These are phyloP conservation scores for Parathielavia hyrcaniae DNA, from an alignment of 495 filamentous ascomycete genomes.

Conservation along the genomic window DNA sequence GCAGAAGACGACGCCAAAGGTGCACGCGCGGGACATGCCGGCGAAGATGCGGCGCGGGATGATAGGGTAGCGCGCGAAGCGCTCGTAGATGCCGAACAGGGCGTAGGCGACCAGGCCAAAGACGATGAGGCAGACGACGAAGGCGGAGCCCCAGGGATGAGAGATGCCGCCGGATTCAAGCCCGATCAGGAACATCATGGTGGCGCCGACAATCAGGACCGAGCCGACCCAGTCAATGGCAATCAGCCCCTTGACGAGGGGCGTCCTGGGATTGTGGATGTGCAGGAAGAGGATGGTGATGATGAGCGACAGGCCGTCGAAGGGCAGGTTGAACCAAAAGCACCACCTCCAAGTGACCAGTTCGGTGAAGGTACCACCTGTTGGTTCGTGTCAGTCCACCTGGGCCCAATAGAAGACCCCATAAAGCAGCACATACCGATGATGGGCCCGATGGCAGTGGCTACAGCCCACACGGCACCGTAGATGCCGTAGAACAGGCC, in stretches of 20 bases:
- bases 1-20: conserved; percentile 21
- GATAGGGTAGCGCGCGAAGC: conserved; percentile 24
- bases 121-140: conserved; percentile 26
- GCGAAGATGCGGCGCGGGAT: conserved; percentile 31
- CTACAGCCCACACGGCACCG: conserved; percentile 54
- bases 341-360: conserved; percentile 34
- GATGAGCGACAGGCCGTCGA: conserved; percentile 26
- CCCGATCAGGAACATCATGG: conserved; percentile 27
- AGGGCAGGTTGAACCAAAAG: conserved; percentile 37
- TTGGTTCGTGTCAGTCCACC: neutral
- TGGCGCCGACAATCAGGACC: conserved; percentile 25
- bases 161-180: conserved; percentile 19
- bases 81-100: conserved; percentile 17
- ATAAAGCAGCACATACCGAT: no score
- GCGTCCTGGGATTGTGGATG: conserved; percentile 23
- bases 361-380: conserved; percentile 58
- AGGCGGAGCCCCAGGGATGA: conserved; percentile 29
- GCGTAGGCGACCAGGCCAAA: conserved; percentile 23
- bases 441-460: conserved; percentile 60
- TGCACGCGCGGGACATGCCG: conserved; percentile 19
- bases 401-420: no score
- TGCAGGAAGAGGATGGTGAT: conserved; percentile 32
- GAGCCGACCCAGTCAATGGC: conserved; percentile 34
- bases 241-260: conserved; percentile 19
- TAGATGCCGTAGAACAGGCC: conserved; percentile 43